Evolutionary conservation across 1,284 basidiomycete species (phyloP), one percentile per base, ranked within the genome.

Genomic region (Trametes polyzona): DNA sequence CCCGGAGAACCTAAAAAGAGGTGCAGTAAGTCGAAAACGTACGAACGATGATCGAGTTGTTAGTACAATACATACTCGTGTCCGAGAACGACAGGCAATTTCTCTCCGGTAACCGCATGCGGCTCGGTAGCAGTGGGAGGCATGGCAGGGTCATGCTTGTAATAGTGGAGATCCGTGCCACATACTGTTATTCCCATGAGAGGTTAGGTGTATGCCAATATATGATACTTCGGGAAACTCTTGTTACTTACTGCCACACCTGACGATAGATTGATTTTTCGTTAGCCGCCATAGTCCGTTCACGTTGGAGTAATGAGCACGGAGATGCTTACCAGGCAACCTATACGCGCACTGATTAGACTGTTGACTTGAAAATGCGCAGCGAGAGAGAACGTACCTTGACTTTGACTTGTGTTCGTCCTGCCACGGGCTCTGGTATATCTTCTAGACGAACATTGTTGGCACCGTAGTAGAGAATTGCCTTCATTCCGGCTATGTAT

Each of bases 391-490:
- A 5, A 58, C 68, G 19, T 24, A 73, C 69, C 63, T 72, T 71
- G 55, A 73, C 63, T 54, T 69, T 68, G 12, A 72, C 62, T 43
- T 73, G 66, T 1, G 59, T 61, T 2, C 35, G 52, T 6, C 53
- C 49, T 0, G 61, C 48, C 3, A 49, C 21, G 1, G 73, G 72
- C 32, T 71, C 65, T 0, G 65, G 67, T 2, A 71, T 60, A 3
- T 71, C 58, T 14, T 73, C 69, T 30, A 74, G 58, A 8, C 71
- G 69, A 35, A 74, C 62, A 42, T 74, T 71, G 2, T 65, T 59
- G 10, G 66, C 63, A 5, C 71, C 73, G 46, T 73, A 67, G 56
- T 66, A 73, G 17, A 67, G 67, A 24, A 68, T 68, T 2, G 71
- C 71, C 32, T 59, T 65, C 70, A 71, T 71, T 57, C 39, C 68